These are phyloP conservation scores for Rhipidocladum racemiflorum DNA, from an alignment of 176 grass and related monocot species.

Conservation along the genomic window DNA sequence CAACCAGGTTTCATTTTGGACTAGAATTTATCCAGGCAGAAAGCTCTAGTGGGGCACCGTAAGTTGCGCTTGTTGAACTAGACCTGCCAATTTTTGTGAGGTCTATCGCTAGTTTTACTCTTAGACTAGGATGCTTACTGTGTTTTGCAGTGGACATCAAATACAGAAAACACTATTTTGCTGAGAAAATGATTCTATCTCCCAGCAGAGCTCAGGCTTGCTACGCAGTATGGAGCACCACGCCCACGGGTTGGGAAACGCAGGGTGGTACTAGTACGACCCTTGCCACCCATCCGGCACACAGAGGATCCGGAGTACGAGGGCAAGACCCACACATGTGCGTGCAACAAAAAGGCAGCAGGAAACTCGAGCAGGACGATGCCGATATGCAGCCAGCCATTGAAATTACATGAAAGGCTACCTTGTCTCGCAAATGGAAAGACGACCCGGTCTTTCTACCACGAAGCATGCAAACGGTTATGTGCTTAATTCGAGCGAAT, in stretches of 20 bases:
- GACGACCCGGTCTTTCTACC: neutral
- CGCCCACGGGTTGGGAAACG: neutral
- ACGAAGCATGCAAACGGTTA: neutral
- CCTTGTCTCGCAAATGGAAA: neutral
- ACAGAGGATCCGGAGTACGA: neutral
- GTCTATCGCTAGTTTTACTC: neutral
- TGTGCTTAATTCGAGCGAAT: neutral
- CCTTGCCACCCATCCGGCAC: neutral
- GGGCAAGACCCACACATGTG: conserved; percentile 8
- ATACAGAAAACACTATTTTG: neutral
- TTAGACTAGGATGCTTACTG: neutral
- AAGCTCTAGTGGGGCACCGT: too few relatives aligned
- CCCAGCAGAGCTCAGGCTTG: neutral
- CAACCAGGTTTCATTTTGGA: too few relatives aligned
- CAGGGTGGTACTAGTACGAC: neutral
- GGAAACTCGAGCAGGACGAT: neutral
- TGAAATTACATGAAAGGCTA: neutral
- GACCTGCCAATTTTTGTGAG: neutral
- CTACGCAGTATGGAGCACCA: neutral
- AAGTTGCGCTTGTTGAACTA: too few relatives aligned
- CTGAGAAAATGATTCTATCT: neutral
- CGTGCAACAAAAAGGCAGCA: neutral
- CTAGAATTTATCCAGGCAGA: too few relatives aligned
- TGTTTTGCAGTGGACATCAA: neutral
- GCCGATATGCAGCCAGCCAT: neutral